These are phyloP conservation scores for Chaetomium tenue DNA, from an alignment of 495 filamentous ascomycete species.

Conservation along the genomic window DNA sequence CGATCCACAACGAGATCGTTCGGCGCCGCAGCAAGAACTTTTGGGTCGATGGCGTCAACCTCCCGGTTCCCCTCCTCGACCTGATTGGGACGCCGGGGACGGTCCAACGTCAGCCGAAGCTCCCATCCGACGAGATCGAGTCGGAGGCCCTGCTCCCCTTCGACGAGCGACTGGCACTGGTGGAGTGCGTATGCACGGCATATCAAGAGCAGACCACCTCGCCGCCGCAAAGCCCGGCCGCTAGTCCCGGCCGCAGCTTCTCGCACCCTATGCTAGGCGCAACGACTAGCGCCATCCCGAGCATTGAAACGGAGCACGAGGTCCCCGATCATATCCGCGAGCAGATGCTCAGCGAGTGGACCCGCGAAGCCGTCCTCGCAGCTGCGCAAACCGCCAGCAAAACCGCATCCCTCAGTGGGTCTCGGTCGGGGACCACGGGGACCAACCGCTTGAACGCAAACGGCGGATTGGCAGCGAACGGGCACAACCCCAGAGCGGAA, in stretches of 20 bases:
- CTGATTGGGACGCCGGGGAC: constrained; percentile 49
- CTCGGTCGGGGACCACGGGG: constrained; percentile 59
- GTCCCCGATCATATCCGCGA: constrained; percentile 58
- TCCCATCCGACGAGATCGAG: constrained; percentile 52
- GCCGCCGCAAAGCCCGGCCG: constrained; percentile 65
- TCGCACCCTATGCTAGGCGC: constrained; percentile 58
- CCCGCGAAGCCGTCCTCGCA: constrained; percentile 65
- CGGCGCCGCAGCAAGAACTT: constrained; percentile 66
- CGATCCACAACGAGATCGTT: constrained; percentile 71
- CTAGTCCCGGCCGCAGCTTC: constrained; percentile 67
- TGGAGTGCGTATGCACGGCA: constrained; percentile 66
- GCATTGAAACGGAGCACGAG: constrained; percentile 38
- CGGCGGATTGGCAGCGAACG: constrained; percentile 43
- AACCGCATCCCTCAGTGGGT: constrained; percentile 68
- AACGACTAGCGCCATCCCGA: constrained; percentile 39
- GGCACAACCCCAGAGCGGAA: constrained; percentile 34
- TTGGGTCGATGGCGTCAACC: constrained; percentile 71
- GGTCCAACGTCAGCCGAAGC: constrained; percentile 44
- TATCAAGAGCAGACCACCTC: constrained; percentile 60
- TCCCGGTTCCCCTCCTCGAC: constrained; percentile 61
- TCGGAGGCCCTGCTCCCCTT: constrained; percentile 63
- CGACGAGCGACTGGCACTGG: constrained; percentile 61
- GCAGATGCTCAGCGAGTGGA: constrained; percentile 69
- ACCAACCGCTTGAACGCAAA: constrained; percentile 58
- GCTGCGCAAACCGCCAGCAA: constrained; percentile 65